phyloP scores from a whole-genome alignment of 495 filamentous ascomycete species.

The Lichina pygmaea region DNA sequence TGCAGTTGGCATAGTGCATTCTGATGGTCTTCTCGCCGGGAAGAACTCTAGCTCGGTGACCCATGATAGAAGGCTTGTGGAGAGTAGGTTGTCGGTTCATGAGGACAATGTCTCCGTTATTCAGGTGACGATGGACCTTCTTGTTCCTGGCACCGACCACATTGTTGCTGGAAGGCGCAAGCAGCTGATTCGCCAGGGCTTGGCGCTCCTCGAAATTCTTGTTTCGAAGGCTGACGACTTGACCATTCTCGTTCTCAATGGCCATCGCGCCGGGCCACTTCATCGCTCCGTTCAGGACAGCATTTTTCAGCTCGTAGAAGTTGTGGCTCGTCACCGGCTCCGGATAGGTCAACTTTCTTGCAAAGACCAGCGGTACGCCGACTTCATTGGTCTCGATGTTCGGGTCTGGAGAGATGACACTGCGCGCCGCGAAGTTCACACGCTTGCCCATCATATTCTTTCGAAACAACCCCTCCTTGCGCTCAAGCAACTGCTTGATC shows the following conservation, averaged over 20 bases:
- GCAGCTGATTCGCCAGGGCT: conserved; percentile 69
- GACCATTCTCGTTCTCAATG: conserved; percentile 86
- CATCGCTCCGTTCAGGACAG: conserved; percentile 83
- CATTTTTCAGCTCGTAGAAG: conserved; percentile 79
- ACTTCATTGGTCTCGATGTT: conserved; percentile 98
- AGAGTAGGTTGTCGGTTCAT: conserved; percentile 99
- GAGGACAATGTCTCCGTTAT: conserved; percentile 84
- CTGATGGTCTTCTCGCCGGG: conserved; percentile 90
- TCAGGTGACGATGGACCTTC: conserved; percentile 89
- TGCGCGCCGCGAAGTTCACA: conserved; percentile 93
- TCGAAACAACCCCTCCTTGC: conserved; percentile 93
- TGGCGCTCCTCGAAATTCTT: conserved; percentile 68
- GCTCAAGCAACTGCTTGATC: conserved; percentile 93
- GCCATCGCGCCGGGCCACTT: conserved; percentile 86
- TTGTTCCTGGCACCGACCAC: conserved; percentile 64
- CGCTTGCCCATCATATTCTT: conserved; percentile 99
- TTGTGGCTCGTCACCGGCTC: conserved; percentile 95
- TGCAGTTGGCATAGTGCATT: conserved; percentile 99
- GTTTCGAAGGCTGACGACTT: conserved; percentile 61
- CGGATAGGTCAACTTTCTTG: conserved; percentile 83
- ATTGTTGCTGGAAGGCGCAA: conserved; percentile 58
- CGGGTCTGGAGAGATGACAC: conserved; percentile 93
- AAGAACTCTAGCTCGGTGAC: conserved; percentile 74
- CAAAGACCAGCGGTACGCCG: conserved; percentile 90
- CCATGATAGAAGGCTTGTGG: conserved; percentile 99